Base-by-base conservation (phyloP, 208 protist species). In the Porcisia hertigi region DNA sequence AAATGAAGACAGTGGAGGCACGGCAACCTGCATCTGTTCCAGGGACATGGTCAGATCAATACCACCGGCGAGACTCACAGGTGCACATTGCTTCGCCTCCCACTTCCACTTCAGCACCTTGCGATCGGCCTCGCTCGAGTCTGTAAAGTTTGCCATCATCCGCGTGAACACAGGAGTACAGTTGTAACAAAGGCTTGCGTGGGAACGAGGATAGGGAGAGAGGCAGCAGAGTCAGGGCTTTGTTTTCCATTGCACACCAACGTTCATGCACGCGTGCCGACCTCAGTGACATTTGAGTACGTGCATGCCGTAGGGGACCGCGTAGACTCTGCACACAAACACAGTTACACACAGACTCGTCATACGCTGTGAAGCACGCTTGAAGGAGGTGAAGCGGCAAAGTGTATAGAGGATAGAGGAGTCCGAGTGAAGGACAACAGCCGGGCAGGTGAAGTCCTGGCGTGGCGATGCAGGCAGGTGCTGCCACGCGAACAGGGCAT, bases 71-170 rank as follows among this genome's bases (percentile, higher is more conserved):
- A 82, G 77, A 39, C 59, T 25, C 18, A 85, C 75, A 9, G 71
- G 69, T 0, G 73, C 52, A 2, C 74, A 80, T 54, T 87, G 75
- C 70, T 72, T 64, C 1, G 76, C 84, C 63, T 83, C 81, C 18
- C 73, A 60, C 58, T 85, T 88, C 88, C 88, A 92, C 66, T 81
- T 73, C 23, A 43, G 54, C 25, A 86, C 75, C 77, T 89, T 92
- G 12, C 70, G 59, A 63, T 82, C 77, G 41, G 85, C 83, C 74
- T 80, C 75, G 16, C 78, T 58, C 58, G 85, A 23, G 36, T 81
- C 73, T 16, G 47, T 30, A n/a, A 83, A 82, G 58, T 67, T 41
- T 0, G 58, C n/a, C 4, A 9, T 69, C 60, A 66, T 72, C 39
- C 49, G 25, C 66, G 36, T 25, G 1, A n/a, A n/a, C 25, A 39